phyloP scores from a whole-genome alignment of 2,329 filamentous ascomycete species.

The Hypoxylon sp. region DNA sequence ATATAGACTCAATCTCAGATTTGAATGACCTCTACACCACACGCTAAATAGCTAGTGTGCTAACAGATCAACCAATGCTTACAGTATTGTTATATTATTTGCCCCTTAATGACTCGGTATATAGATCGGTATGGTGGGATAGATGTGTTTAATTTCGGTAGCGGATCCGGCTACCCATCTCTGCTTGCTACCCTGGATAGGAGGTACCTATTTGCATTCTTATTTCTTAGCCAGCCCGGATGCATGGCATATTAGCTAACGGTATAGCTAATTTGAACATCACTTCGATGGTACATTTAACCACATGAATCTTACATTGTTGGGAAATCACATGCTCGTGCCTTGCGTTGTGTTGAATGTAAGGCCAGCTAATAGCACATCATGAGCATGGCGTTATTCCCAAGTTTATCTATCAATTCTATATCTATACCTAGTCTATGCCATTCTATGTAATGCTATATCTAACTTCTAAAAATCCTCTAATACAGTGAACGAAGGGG shows the following conservation, averaged over 20 bases:
- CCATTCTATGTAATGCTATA: neutral
- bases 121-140: neutral
- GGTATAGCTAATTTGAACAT: conserved; percentile 25
- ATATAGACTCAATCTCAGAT: neutral
- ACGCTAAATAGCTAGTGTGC: neutral
- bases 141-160: neutral
- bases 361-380: neutral
- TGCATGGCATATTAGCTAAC: conserved; percentile 19
- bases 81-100: neutral
- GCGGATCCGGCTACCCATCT: neutral
- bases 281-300: neutral
- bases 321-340: no score
- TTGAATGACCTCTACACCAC: neutral
- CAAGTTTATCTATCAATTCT: conserved; percentile 5
- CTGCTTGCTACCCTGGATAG: neutral
- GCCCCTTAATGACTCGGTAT: neutral
- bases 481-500: conserved; percentile 1
- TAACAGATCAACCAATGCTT: neutral
- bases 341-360: neutral
- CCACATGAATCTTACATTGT: neutral
- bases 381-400: neutral
- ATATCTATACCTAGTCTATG: no score
- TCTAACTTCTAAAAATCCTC: neutral
- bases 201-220: neutral
- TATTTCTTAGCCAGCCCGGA: conserved; percentile 23